Base-by-base conservation (phyloP, 495 filamentous ascomycete genomes). In the Penicillium lagena region DNA sequence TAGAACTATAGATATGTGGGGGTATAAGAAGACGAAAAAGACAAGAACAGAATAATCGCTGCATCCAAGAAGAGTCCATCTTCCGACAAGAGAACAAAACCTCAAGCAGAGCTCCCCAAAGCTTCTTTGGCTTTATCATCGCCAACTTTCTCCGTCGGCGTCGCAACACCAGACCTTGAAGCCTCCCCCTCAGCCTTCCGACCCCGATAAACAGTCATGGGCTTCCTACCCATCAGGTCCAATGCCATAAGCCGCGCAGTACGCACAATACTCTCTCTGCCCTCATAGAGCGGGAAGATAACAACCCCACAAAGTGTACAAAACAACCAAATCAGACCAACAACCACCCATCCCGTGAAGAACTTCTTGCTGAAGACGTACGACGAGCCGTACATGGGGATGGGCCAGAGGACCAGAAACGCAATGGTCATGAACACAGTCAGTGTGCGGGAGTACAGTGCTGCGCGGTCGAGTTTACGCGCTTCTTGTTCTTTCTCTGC, bases 361-460 rank as follows among this genome's bases (percentile, higher is more conserved):
- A 96, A 96, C 37, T 77, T 75, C 70, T 89, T 90, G 60, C 80
- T 86, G 70, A 96, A 96, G 32, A 96, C 77, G 57, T 97, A 97
- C 14, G 78, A 79, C 7, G 74, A 73, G 7, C 89, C 91, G 58
- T 94, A 97, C 81, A 97, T 80, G 1, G 91, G 91, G 74, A 96
- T 93, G 8, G 91, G 91, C 91, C 91, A 97, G 38, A 96, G 76
- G 14, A 97, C 73, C 2, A 97, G 64, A 42, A 97, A 66, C 7
- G 79, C 76, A 0, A 96, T 46, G 0, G 90, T 89, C 71, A 95
- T 75, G 53, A 79, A 67, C 15, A 85, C 72, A 0, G 90, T 96
- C 51, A 87, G 75, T 7, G 71, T 78, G 51, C 87, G 87, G 9
- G 90, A 88, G 56, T 94, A 89, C 47, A 83, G 77, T 28, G 87